These are phyloP conservation scores for Phytophthora megakarya DNA, from an alignment of 352 stramenopile species.

Conservation along the genomic window DNA sequence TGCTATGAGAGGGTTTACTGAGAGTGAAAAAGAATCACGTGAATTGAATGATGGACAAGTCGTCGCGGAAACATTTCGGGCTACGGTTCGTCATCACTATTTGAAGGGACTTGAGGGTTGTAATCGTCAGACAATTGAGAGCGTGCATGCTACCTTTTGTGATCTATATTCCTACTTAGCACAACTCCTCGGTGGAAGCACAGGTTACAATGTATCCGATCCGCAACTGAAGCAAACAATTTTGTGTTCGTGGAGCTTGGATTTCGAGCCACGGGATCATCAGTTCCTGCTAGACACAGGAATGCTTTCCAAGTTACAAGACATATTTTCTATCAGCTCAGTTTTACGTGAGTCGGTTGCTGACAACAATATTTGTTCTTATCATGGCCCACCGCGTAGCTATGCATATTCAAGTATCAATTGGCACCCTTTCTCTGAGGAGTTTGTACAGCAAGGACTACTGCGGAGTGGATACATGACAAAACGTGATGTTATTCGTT, in stretches of 20 bases:
- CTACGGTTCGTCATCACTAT: conserved; percentile 87
- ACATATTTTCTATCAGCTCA: conserved; percentile 76
- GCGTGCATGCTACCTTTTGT: conserved; percentile 71
- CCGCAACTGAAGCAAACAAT: conserved; percentile 78
- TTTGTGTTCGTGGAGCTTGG: conserved; percentile 79
- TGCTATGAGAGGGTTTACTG: conserved; percentile 83
- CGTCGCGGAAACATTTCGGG: conserved; percentile 83
- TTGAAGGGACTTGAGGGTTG: conserved; percentile 87
- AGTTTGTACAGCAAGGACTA: conserved; percentile 81
- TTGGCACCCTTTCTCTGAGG: conserved; percentile 78
- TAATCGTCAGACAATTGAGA: conserved; percentile 59
- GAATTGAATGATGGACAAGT: conserved; percentile 78
- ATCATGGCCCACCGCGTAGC: conserved; percentile 2
- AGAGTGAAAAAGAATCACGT: conserved; percentile 83
- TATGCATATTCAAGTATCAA: conserved; percentile 54
- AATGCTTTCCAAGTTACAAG: conserved; percentile 74
- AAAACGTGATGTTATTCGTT: conserved; percentile 76
- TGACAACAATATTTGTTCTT: conserved; percentile 20
- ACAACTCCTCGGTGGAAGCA: conserved; percentile 48
- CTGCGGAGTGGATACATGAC: conserved; percentile 71
- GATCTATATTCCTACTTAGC: conserved; percentile 77
- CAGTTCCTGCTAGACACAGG: conserved; percentile 79
- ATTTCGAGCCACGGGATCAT: conserved; percentile 86
- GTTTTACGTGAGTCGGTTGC: conserved; percentile 45
- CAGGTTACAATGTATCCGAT: conserved; percentile 42